Percentiles rank a stretch among this genome's conserved stretches.
Evolutionary conservation across 768 basidiomycete species (phyloP).

Genomic region (Tylopilus sp.): DNA sequence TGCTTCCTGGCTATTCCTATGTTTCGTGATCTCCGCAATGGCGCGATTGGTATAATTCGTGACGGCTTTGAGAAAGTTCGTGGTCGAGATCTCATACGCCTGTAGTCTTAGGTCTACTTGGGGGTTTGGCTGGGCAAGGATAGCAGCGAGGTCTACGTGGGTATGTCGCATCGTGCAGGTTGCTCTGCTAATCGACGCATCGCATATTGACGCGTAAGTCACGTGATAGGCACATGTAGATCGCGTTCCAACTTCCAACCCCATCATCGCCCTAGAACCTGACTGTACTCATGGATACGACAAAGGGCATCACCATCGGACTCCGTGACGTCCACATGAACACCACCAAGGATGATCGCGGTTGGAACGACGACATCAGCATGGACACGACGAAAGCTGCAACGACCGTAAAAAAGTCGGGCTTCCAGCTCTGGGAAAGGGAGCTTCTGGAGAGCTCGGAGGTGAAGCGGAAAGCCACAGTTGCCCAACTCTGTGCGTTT

Average conservation of each 20-base stretch:
- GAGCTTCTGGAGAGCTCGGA: slow-evolving; percentile 82
- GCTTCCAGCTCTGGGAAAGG: slow-evolving; percentile 76
- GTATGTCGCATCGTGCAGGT: slow-evolving; percentile 30
- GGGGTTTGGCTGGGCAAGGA: slow-evolving; percentile 54
- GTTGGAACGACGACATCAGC: slow-evolving; percentile 51
- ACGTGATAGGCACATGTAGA: slow-evolving; percentile 22
- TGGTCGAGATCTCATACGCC: slow-evolving; percentile 61
- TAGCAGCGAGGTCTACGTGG: slow-evolving; percentile 58
- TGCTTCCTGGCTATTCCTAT: slow-evolving; percentile 55
- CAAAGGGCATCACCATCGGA: slow-evolving; percentile 52
- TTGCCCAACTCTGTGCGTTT: slow-evolving; percentile 89
- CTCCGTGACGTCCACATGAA: slow-evolving; percentile 58
- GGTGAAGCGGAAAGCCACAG: slow-evolving; percentile 92
- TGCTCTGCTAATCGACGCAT: not conserved
- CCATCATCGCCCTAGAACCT: slow-evolving; percentile 22
- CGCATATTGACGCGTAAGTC: slow-evolving; percentile 14
- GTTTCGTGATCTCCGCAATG: slow-evolving; percentile 63
- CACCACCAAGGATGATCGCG: slow-evolving; percentile 52
- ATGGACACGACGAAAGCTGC: slow-evolving; percentile 50
- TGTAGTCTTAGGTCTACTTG: slow-evolving; percentile 62
- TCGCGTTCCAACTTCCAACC: not conserved
- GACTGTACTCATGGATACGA: slow-evolving; percentile 82
- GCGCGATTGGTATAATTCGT: slow-evolving; percentile 70
- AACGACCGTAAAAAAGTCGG: slow-evolving; percentile 50
- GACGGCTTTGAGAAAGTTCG: slow-evolving; percentile 71